These are phyloP conservation scores for Verticillium isaacii DNA, from an alignment of 2,329 filamentous ascomycete genomes.

Conservation along the genomic window DNA sequence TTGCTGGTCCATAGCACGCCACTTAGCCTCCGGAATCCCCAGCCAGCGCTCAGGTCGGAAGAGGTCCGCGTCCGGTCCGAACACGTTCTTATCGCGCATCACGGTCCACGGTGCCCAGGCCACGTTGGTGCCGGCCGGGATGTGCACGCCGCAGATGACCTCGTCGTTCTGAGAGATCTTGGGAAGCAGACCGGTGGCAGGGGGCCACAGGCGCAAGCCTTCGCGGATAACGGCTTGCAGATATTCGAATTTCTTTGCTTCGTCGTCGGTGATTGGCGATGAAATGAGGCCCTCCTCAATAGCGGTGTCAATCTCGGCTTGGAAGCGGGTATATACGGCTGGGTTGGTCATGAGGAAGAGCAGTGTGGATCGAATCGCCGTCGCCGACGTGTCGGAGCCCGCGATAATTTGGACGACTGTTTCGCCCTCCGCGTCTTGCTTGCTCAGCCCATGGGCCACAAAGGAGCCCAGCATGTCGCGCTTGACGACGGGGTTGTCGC, in stretches of 20 bases:
- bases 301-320: slow-evolving; percentile 39
- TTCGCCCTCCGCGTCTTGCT: slow-evolving; percentile 19
- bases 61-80: slow-evolving; percentile 36
- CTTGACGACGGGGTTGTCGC: slow-evolving; percentile 17
- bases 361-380: slow-evolving; percentile 38
- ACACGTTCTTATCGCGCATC: slow-evolving; percentile 31
- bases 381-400: slow-evolving; percentile 30
- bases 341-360: slow-evolving; percentile 48
- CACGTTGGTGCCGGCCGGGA: slow-evolving; percentile 31
- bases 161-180: slow-evolving; percentile 35
- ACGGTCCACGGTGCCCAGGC: slow-evolving; percentile 34
- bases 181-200: slow-evolving; percentile 41
- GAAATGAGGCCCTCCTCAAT: slow-evolving; percentile 5
- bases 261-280: slow-evolving; percentile 23
- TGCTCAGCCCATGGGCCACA: slow-evolving; percentile 27
- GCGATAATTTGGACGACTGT: slow-evolving; percentile 17
- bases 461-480: slow-evolving; percentile 34
- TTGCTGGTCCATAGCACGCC: slow-evolving; percentile 26
- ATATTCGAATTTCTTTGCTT: slow-evolving; percentile 33
- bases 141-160: slow-evolving; percentile 31
- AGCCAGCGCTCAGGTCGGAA: slow-evolving; percentile 48
- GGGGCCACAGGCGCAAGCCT: slow-evolving; percentile 43
- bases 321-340: slow-evolving; percentile 36
- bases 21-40: slow-evolving; percentile 22
- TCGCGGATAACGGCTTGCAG: slow-evolving; percentile 50